These are phyloP conservation scores for Emydomyces testavorans DNA, from an alignment of 2,329 filamentous ascomycete genomes.

Conservation along the genomic window DNA sequence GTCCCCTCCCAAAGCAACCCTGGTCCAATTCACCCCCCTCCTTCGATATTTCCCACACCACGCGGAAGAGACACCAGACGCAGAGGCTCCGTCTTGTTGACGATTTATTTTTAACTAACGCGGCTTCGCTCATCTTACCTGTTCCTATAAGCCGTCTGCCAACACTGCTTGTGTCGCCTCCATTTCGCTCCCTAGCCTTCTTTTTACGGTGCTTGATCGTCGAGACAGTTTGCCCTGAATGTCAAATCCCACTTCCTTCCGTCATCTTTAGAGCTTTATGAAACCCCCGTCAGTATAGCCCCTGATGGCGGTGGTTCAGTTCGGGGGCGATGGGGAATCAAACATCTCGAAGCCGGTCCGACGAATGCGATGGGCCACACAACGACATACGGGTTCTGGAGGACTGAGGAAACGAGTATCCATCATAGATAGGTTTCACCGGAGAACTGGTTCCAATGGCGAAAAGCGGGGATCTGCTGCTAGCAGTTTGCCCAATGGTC, in stretches of 20 bases:
- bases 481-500: slow-evolving; percentile 27
- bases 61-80: background rate
- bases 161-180: background rate
- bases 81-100: background rate
- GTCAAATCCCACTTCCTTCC: slow-evolving; percentile 8
- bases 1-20: background rate
- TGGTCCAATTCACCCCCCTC: background rate
- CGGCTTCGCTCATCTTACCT: background rate
- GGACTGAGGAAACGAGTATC: slow-evolving; percentile 69
- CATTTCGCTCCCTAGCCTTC: background rate
- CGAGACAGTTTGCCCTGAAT: slow-evolving; percentile 7
- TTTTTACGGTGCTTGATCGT: background rate
- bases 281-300: slow-evolving; percentile 13
- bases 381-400: slow-evolving; percentile 64
- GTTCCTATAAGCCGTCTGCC: background rate
- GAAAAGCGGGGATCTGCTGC: slow-evolving; percentile 51
- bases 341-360: slow-evolving; percentile 55
- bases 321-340: slow-evolving; percentile 23
- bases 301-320: slow-evolving; percentile 31
- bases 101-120: background rate
- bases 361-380: slow-evolving; percentile 91
- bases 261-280: slow-evolving; percentile 10
- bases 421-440: slow-evolving; percentile 64
- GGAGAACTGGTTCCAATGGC: slow-evolving; percentile 50
- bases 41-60: background rate